Evolutionary conservation across 345 rosid species (phyloP).

Genomic region (Draba incana): DNA sequence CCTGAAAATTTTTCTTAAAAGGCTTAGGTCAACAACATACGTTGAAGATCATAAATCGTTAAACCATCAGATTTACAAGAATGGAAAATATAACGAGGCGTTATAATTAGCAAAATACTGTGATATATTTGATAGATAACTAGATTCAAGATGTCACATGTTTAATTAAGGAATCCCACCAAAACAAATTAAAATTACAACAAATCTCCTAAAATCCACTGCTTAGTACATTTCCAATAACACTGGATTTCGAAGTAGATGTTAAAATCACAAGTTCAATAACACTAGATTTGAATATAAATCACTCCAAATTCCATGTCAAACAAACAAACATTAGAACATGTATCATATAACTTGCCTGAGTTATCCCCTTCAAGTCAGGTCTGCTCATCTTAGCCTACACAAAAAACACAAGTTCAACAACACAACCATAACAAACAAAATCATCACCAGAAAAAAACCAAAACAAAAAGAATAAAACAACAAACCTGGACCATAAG

Average conservation of each 20-base stretch:
- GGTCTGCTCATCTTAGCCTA: conserved; percentile 62
- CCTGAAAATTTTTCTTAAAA: conserved; percentile 44
- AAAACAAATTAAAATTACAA: no score
- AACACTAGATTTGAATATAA: no score
- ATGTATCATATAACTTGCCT: conserved; percentile 54
- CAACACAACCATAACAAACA: conserved; percentile 1
- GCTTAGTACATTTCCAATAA: no score
- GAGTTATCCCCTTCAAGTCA: conserved; percentile 76
- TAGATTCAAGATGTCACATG: no score
- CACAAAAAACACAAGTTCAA: conserved; percentile 16
- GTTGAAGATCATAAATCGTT: neutral
- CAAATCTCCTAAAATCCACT: no score
- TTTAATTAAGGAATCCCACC: no score
- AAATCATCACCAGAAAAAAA: neutral
- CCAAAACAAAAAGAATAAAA: neutral
- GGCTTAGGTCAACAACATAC: neutral
- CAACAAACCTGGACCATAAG: conserved; percentile 70
- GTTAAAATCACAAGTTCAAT: no score
- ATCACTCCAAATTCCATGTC: no score
- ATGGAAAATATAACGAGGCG: neutral
- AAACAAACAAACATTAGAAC: neutral
- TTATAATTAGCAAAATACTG: neutral
- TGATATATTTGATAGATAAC: no score
- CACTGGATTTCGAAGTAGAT: no score
- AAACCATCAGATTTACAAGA: conserved; percentile 6